Base-by-base conservation (phyloP, 2,329 filamentous ascomycete species). In the Aspergillus quadricinctus region DNA sequence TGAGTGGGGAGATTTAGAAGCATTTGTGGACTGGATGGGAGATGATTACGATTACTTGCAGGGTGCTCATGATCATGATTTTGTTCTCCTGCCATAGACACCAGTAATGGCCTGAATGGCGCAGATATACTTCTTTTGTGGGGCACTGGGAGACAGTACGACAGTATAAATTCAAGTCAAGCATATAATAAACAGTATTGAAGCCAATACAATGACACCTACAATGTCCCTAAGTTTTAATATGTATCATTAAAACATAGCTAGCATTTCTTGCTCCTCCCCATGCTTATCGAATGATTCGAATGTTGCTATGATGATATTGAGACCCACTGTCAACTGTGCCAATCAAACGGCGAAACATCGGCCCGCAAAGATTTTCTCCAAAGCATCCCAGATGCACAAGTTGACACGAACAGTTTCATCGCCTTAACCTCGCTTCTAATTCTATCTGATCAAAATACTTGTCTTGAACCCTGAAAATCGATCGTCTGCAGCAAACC, bases 41-140 rank as follows among this genome's bases (percentile, higher is more conserved):
- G 65, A 72, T 48, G 69, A 67, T 3, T 71, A 73, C 50, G 69
- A 76, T 57, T 72, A 75, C 61, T 64, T 77, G 27, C 66, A 73
- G 49, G 68, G 69, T 2, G 65, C 65, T 50, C 71, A 73, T 57
- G 69, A 70, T 56, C 71, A 72, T 59, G 71, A 72, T 50, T 72
- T 73, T 60, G 57, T 64, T 31, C 56, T 72, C 50, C 49, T 54
- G 52, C 28, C 43, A 17, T 49, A 19, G 21, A 14, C 10, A 23
- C 6, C 23, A 7, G 23, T 14, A 17, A 14, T 17, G 6, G 2
- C 31, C 7, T 37, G 31, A 17, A n/a, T 17, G 3, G 4, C 17
- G 31, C 17, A 37, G 14, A 37, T 37, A 17, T n/a, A 37, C 14
- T 17, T 37, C 14, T 17, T 37, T 17, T 1, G 5, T 7, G 31